Conservation (phyloP, 257 asterid species). For the Craterostigma plantagineum region DNA sequence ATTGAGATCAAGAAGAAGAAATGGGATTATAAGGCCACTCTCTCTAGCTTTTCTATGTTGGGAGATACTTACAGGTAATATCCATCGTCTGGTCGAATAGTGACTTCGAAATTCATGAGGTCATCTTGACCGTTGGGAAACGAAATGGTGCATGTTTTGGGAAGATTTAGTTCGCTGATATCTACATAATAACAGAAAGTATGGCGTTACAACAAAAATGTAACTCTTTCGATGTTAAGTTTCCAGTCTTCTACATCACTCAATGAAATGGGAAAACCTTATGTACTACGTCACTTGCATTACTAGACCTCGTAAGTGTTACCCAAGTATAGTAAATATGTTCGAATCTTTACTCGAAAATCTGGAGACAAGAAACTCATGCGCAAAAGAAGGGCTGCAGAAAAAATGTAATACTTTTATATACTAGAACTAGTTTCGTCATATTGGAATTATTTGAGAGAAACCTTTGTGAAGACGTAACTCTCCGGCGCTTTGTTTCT, state of each 20-base stretch:
- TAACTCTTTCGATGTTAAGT: no score
- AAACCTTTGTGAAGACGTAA: constrained; percentile 69
- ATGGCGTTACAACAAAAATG: neutral
- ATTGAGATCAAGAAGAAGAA: neutral
- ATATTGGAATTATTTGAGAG: neutral
- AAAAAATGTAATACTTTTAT: neutral
- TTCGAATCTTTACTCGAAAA: no score
- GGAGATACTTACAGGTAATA: constrained; percentile 46
- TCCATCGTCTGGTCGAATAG: constrained; percentile 86
- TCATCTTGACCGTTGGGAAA: constrained; percentile 93
- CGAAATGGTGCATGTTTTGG: constrained; percentile 58
- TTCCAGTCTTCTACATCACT: no score
- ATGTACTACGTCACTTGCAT: no score
- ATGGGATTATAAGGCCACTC: neutral
- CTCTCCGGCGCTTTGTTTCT: constrained; percentile 94
- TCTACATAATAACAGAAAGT: constrained; percentile 21
- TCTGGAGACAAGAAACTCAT: no score
- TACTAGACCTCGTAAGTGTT: no score
- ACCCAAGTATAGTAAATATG: no score
- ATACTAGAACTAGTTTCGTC: neutral
- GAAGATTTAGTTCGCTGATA: constrained; percentile 82
- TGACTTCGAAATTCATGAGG: constrained; percentile 91
- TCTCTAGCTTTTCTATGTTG: no score
- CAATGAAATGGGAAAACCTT: no score
- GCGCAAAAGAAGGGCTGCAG: no score